Base-by-base conservation (phyloP, 768 basidiomycete species). In the Neoboletus subvelutipes region DNA sequence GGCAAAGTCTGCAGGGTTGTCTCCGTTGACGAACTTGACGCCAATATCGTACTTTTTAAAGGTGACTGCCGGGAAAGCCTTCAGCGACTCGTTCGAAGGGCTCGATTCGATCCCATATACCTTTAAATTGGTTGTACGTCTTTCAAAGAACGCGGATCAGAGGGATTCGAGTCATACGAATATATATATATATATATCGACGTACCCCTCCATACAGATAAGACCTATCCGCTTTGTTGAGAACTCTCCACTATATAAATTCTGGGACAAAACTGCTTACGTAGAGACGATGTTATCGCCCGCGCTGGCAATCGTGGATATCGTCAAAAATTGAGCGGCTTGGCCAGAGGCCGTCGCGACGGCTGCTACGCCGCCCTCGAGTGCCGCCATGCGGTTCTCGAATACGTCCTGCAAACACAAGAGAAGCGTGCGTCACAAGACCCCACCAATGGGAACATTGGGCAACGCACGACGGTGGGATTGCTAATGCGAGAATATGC, bases 241-340 rank as follows among this genome's bases (percentile, higher is more conserved):
- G 41, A 1, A 9, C 20, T 10, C 22, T 24, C 1, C 3, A 33
- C 9, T 13, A 26, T 34, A 11, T n/a, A 46, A 2, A 26, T 17
- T 33, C 24, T 3, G 84, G 84, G 33, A 82, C 78, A 17, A 72
- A 18, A 11, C 18, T 4, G 74, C 83, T 70, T 58, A 86, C 83
- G 86, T 81, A 2, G 86, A 82, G 7, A 92, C 83, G 53, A 92
- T 88, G 67, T 92, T 93, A 65, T 92, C 90, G 1, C 91, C 90
- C 7, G 78, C 67, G 2, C 77, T 72, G 2, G 86, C 83, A 41
- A 90, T 68, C 29, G 83, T 78, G 1, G 80, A 69, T 57, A 91
- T 82, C 2, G 89, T 78, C 69, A 90, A 75, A 71, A 91, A 88
- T 63, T 92, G 89, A 0, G 90, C 91, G 8, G 87, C 76, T 67